Base-by-base conservation (phyloP, 2,329 filamentous ascomycete genomes). In the Epichloe gansuensis region DNA sequence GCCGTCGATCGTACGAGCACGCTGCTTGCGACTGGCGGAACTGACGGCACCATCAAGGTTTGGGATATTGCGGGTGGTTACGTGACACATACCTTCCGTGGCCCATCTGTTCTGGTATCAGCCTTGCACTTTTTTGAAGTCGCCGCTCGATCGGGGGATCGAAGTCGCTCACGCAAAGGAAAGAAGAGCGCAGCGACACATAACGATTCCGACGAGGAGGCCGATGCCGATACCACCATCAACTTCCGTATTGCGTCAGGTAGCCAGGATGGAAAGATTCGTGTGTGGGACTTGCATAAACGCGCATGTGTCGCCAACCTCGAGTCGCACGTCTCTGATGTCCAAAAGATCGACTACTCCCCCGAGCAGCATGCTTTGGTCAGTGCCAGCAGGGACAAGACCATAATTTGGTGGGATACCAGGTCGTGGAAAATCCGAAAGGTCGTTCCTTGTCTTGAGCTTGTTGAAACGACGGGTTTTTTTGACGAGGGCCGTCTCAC, bases 91-190 rank as follows among this genome's bases (percentile, higher is more conserved):
- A 95, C 89, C 0, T 95, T 98, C 68, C 86, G 91, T 59, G 90
- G 90, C 1, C 91, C 95, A 52, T 89, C 89, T 54, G 90, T 93
- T 9, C 78, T 98, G 23, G 81, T 98, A 4, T 95, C 93, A 12
- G 89, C 93, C 0, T 74, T 98, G 17, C 84, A 85, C 60, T 97
- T 98, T 98, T 98, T 97, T 65, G 85, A 95, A 63, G 74, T 87
- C 15, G 75, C 82, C 25, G 68, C 70, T 56, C 60, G 71, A 61
- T 65, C 69, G 15, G 61, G 57, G 34, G 64, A 63, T 11, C 52
- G 47, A 23, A 31, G 41, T 12, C 57, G 56, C 34, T 57, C 58
- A 6, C 51, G 57, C 46, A 70, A 68, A 52, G 61, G 57, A 2
- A 78, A 63, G 68, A 68, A 67, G 59, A 53, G 53, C 15, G 47